A percentile compares a stretch with the other conserved stretches of the same genome.
These are phyloP conservation scores for Sporisorium exsertum DNA, from an alignment of 1,284 basidiomycete genomes.

Conservation along the genomic window DNA sequence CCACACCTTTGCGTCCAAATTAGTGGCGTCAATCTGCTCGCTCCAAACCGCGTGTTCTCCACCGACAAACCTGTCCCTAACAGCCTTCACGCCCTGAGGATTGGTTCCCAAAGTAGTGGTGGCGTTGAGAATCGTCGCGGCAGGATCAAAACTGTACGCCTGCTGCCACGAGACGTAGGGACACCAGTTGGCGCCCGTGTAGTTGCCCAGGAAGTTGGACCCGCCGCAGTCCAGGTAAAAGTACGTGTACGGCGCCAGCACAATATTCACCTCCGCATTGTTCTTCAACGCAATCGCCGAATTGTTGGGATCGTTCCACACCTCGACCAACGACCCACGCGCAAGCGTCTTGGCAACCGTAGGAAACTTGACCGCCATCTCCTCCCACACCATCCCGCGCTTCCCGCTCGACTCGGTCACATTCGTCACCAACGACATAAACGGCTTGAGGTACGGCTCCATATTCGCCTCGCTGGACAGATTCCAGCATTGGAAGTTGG, in stretches of 20 bases:
- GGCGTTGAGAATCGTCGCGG: slow-evolving; percentile 37
- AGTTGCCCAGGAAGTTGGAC: slow-evolving; percentile 80
- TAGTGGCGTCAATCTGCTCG: slow-evolving; percentile 79
- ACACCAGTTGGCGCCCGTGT: slow-evolving; percentile 75
- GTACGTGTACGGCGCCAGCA: slow-evolving; percentile 74
- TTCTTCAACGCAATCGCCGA: slow-evolving; percentile 76
- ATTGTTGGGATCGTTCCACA: slow-evolving; percentile 79
- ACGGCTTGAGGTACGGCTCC: slow-evolving; percentile 72
- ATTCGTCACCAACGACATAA: slow-evolving; percentile 75
- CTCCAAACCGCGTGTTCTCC: slow-evolving; percentile 81
- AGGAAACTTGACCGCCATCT: slow-evolving; percentile 67
- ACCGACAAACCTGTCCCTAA: slow-evolving; percentile 75
- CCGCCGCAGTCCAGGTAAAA: slow-evolving; percentile 80
- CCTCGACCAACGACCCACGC: slow-evolving; percentile 78
- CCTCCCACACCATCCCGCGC: slow-evolving; percentile 80
- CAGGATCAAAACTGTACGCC: slow-evolving; percentile 80
- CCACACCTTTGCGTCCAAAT: slow-evolving; percentile 79
- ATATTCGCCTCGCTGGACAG: slow-evolving; percentile 41
- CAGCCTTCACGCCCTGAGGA: not conserved
- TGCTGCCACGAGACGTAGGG: slow-evolving; percentile 60
- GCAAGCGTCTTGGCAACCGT: slow-evolving; percentile 71
- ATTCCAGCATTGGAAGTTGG: slow-evolving; percentile 79
- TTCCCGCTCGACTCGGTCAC: slow-evolving; percentile 72
- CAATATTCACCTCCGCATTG: slow-evolving; percentile 77
- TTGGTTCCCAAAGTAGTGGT: not conserved